phyloP scores from a whole-genome alignment of 257 asterid species.

The Solanum clarkiae region DNA sequence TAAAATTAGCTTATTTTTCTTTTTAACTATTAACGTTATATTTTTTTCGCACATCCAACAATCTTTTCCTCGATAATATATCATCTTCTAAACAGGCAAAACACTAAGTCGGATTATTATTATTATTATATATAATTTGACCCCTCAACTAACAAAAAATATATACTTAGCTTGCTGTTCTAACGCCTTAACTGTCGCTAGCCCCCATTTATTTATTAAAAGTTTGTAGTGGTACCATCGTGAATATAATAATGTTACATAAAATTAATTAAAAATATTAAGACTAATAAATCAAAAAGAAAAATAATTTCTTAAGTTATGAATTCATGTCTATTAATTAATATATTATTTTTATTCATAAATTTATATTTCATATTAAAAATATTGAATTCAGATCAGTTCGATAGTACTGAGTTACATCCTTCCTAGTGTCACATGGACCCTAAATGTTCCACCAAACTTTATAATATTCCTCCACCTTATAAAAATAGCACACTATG shows the following conservation, averaged over 20 bases:
- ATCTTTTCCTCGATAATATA: background rate
- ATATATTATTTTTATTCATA: no score
- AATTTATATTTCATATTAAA: no score
- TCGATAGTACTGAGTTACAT: no score
- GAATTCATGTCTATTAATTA: no score
- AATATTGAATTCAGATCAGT: no score
- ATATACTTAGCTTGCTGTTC: slow-evolving; percentile 32
- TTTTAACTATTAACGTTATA: background rate
- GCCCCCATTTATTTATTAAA: slow-evolving; percentile 14
- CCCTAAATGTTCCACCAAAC: background rate
- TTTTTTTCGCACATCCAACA: background rate
- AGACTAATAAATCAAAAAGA: no score
- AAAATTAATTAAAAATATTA: no score
- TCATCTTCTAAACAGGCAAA: no score
- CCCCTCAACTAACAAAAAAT: background rate
- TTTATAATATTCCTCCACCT: background rate
- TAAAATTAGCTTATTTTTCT: background rate
- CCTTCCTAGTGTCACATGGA: slow-evolving; percentile 8
- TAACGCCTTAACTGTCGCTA: slow-evolving; percentile 70
- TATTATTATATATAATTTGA: no score
- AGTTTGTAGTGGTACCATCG: slow-evolving; percentile 26
- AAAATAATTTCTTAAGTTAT: no score
- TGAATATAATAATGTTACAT: background rate
- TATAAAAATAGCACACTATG: background rate
- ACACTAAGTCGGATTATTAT: no score